Base-by-base conservation (phyloP, 768 basidiomycete species). In the Aureoboletus auriporus region DNA sequence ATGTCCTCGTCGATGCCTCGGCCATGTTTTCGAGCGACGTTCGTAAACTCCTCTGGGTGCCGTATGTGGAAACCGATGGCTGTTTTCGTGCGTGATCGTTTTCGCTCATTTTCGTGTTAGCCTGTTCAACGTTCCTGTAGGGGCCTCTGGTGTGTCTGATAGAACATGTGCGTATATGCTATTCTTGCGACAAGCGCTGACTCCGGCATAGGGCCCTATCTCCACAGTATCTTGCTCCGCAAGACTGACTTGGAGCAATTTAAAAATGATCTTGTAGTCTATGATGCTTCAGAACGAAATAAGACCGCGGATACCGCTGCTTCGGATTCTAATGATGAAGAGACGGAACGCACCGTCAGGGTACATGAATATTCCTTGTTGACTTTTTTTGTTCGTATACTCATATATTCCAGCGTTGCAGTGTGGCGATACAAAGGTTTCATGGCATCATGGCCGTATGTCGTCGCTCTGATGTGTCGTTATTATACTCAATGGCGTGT, bases 31-130 rank as follows among this genome's bases (percentile, higher is more conserved):
- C 29, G 7, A 33, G 12, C 27, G 3, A 23, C 2, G 26, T 37
- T 17, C 45, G 42, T 2, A 23, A 36, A 5, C 37, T 26, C 11
- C 20, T 60, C 20, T 60, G 62, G 62, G 39, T 55, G 1, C 66
- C 64, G 11, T 49, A 42, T 11, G 44, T 62, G 1, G 65, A 66
- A 39, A 65, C 54, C 30, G 36, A 9, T 3, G 10, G 12, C 4
- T 60, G 60, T 44, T 54, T 66, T 16, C 20, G 65, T 66, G 44
- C 42, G 64, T 55, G 33, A 2, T 41, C 23, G 9, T 29, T 10
- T 23, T 23, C 20, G 20, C 20, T 23, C 9, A 16, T 29, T 17
- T 1, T 3, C 9, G 5, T 12, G 14, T 29, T 17, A 28, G 14
- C n/a, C n/a, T 37, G 27, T 44, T n/a, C 33, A 14, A 26, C 11